These are phyloP conservation scores for Panicum virgatum DNA, from an alignment of 202 grass and related monocot genomes.

Conservation along the genomic window DNA sequence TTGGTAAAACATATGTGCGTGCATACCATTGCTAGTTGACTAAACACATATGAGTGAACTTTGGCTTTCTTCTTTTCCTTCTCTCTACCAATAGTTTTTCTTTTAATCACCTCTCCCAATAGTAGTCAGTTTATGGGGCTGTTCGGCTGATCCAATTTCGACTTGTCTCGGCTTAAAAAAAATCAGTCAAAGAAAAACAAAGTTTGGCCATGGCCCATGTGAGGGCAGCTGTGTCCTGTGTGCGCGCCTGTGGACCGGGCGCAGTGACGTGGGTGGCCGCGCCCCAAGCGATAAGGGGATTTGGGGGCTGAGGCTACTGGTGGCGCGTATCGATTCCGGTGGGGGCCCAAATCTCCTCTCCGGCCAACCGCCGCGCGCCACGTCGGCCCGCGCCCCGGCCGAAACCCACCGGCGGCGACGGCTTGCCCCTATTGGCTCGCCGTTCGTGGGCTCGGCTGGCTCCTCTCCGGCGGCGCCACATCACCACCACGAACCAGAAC, in stretches of 20 bases:
- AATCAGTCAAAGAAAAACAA: neutral
- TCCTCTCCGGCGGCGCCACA: neutral
- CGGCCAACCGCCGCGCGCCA: neutral
- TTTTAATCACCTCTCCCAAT: too few relatives aligned
- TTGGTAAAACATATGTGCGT: neutral
- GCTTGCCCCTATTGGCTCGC: neutral
- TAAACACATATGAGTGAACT: neutral
- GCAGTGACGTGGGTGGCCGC: slow-evolving; percentile 15
- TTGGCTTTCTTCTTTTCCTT: neutral
- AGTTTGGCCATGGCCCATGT: neutral
- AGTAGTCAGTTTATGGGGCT: too few relatives aligned
- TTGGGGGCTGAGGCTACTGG: slow-evolving; percentile 5
- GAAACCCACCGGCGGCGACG: too few relatives aligned
- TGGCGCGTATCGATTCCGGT: slow-evolving; percentile 39
- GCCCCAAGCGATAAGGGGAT: slow-evolving; percentile 45
- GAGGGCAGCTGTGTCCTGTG: neutral
- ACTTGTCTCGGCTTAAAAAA: too few relatives aligned
- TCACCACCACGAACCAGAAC: neutral
- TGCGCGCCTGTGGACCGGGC: slow-evolving; percentile 28
- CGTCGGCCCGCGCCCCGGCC: neutral
- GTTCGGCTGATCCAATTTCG: too few relatives aligned
- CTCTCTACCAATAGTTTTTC: neutral
- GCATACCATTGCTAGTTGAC: neutral
- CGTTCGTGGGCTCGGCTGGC: slow-evolving; percentile 4
- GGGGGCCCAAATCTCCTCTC: neutral